These are phyloP conservation scores for Chaetomium olivaceum DNA, from an alignment of 2,329 filamentous ascomycete species.

Conservation along the genomic window DNA sequence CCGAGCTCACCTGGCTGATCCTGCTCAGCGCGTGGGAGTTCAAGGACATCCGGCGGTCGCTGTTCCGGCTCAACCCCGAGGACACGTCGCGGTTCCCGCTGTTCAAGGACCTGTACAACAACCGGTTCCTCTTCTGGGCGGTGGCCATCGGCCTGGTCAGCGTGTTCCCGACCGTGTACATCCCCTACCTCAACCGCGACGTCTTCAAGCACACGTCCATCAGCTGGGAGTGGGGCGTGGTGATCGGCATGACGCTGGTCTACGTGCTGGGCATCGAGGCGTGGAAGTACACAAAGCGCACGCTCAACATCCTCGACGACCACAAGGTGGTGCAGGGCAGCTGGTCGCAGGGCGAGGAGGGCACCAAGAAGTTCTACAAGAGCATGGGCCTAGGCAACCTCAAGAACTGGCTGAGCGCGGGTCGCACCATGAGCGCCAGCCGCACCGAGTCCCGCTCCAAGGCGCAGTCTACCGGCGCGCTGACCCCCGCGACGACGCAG, in stretches of 20 bases:
- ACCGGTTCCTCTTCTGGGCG: constrained; percentile 70
- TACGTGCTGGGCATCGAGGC: constrained; percentile 68
- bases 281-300: constrained; percentile 71
- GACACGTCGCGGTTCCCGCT: constrained; percentile 53
- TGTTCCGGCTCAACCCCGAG: constrained; percentile 66
- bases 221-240: constrained; percentile 73
- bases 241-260: constrained; percentile 62
- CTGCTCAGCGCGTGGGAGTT: constrained; percentile 78
- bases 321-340: constrained; percentile 50
- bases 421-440: constrained; percentile 25
- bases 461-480: constrained; percentile 17
- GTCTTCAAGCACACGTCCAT: constrained; percentile 74
- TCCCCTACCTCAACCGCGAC: constrained; percentile 66
- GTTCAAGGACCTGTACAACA: constrained; percentile 65
- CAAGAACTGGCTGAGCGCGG: constrained; percentile 35
- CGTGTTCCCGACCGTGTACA: constrained; percentile 70
- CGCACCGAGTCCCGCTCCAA: constrained; percentile 29
- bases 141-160: constrained; percentile 61
- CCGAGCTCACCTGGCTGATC: constrained; percentile 71
- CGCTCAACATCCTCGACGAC: constrained; percentile 54
- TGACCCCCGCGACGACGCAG: constrained; percentile 26
- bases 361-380: constrained; percentile 47
- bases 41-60: constrained; percentile 68
- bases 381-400: constrained; percentile 52
- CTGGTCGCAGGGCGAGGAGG: constrained; percentile 56